These are phyloP conservation scores for Phytophthora parvispora DNA, from an alignment of 352 stramenopile genomes.

Conservation along the genomic window DNA sequence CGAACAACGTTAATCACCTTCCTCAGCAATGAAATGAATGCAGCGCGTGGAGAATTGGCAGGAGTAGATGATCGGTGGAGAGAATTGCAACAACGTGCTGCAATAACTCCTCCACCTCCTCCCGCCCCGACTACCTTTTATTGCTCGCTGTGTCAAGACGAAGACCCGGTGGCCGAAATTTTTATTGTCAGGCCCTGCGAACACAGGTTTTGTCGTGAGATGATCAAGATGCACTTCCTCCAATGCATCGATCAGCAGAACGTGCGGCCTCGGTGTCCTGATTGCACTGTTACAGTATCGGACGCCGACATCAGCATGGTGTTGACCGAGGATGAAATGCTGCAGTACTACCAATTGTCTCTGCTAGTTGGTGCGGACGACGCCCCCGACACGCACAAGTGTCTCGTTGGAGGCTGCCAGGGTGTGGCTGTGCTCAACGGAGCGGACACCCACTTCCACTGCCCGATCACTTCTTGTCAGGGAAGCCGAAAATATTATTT, in stretches of 20 bases:
- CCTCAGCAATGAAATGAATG: not conserved
- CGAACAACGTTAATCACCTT: not conserved
- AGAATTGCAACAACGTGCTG: too few relatives aligned
- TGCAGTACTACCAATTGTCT: not conserved
- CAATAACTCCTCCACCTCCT: not conserved
- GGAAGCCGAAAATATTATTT: too few relatives aligned
- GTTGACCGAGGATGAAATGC: not conserved
- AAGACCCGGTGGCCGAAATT: not conserved
- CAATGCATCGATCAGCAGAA: not conserved
- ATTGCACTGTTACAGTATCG: not conserved
- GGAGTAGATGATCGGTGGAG: not conserved
- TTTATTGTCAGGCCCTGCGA: not conserved
- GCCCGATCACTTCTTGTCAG: constrained; percentile 12
- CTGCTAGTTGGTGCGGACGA: not conserved
- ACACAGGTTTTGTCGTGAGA: not conserved
- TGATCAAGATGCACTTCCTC: not conserved
- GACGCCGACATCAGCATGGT: not conserved
- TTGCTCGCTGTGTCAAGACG: not conserved
- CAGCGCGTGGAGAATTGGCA: not conserved
- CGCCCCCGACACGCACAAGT: constrained; percentile 1
- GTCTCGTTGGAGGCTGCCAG: not conserved
- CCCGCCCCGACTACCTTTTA: not conserved
- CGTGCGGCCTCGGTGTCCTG: not conserved
- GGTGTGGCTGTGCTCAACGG: not conserved
- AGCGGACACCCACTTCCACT: constrained; percentile 20